A percentile compares a stretch with the other conserved stretches of the same genome.
Conservation (phyloP, 371 early-diverging fungal species). For the Choanephora cucurbitarum region DNA sequence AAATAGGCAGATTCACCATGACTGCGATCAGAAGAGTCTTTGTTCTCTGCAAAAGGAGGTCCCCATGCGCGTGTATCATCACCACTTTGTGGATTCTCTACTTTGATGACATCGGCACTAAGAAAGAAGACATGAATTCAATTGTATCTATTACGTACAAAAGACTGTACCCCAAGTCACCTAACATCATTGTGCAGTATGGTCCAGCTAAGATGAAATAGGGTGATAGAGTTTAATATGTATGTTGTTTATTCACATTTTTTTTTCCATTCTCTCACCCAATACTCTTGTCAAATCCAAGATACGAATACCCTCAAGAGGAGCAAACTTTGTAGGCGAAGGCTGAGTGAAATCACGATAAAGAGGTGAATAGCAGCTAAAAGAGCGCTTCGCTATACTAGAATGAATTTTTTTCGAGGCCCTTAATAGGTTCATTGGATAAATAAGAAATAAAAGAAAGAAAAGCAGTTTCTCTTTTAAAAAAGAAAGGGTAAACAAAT, state of each 20-base stretch:
- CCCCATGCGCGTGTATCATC: constrained; percentile 93
- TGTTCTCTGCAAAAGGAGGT: constrained; percentile 65
- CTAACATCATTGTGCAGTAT: constrained; percentile 85
- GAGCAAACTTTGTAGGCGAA: constrained; percentile 26
- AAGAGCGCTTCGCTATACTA: constrained; percentile 6
- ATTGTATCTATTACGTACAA: background rate
- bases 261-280: constrained; percentile 48
- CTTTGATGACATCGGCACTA: constrained; percentile 90
- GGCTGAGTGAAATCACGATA: constrained; percentile 13
- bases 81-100: constrained; percentile 79
- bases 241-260: too few relatives aligned
- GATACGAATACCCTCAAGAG: constrained; percentile 76
- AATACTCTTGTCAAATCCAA: constrained; percentile 85
- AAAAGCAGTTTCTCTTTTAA: background rate
- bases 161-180: constrained; percentile 75
- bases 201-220: constrained; percentile 83
- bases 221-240: too few relatives aligned
- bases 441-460: too few relatives aligned
- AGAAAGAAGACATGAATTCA: background rate
- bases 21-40: constrained; percentile 31
- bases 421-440: too few relatives aligned
- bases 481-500: too few relatives aligned
- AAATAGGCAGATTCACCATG: constrained; percentile 86
- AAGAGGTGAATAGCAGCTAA: constrained; percentile 1
- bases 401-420: too few relatives aligned